Evolutionary conservation across 108 stramenopile genomes (phyloP), one percentile per base, ranked within the genome.

Genomic region (Licmophora abbreviata): DNA sequence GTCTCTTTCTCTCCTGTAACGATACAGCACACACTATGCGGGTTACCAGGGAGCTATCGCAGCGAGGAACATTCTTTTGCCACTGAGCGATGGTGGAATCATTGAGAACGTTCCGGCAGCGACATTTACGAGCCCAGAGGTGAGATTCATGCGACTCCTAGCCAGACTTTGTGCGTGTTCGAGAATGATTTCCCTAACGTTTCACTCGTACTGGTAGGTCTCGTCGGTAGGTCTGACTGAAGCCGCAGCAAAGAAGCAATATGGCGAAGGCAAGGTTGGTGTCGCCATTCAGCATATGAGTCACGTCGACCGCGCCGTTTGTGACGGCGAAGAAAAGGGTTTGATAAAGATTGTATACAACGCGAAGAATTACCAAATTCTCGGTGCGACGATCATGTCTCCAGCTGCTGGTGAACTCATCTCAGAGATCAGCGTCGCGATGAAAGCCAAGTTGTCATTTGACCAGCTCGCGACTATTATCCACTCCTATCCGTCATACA

Each of bases 41-140:
- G 88, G 83, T 29, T 87, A 71, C 55, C 88, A 89, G 63, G 93
- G 86, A 1, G 81, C 82, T 15, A 76, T 94, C 44, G 93, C 79
- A 8, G 85, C 87, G 26, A 69, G 89, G 17, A 94, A 94, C 47
- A 85, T 87, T n/a, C 54, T 92, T 23, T 66, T 92, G 6, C 77
- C 81, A 21, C 58, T 79, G 29, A 48, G 76, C 48, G 61, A 78
- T 52, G 37, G 49, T 15, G 83, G 79, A 22, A 63, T 54, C 34
- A 49, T 74, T 27, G 64, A 74, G 27, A 23, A 69, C 25, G 63
- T 91, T 10, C 92, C 92, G 7, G 71, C 84, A 15, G 65, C 77
- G 2, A 91, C 84, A 12, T 93, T 79, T 70, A 91, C 88, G 6
- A 74, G 71, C 47, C 92, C 92, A 0, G 92, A 93, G 62, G 63